A percentile compares a stretch with the other conserved stretches of the same genome.
phyloP scores from a whole-genome alignment of 805 yeast species.

The Wickerhamomyces hampshirensis region DNA sequence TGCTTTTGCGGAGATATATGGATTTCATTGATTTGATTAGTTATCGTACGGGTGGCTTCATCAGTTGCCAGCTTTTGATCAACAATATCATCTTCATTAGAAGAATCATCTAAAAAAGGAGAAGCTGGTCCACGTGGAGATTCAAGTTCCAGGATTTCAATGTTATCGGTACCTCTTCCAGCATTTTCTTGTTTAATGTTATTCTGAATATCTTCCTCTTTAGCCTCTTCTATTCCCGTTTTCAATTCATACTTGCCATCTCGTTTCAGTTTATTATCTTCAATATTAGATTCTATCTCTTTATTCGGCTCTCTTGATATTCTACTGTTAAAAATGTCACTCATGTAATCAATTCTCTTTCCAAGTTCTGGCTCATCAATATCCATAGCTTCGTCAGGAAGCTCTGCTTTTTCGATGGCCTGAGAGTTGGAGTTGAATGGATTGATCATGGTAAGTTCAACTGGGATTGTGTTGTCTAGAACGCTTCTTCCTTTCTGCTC shows the following conservation, averaged over 20 bases:
- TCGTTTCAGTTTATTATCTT: no score
- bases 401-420: conserved; percentile 7
- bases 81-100: conserved; percentile 9
- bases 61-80: conserved; percentile 10
- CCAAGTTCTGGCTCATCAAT: conserved; percentile 9
- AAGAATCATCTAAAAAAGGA: conserved; percentile 21
- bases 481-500: conserved; percentile 6
- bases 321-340: conserved; percentile 16
- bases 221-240: no score
- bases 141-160: conserved; percentile 4
- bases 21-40: conserved; percentile 17
- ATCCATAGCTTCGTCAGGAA: neutral
- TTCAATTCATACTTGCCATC: no score
- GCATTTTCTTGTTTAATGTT: no score
- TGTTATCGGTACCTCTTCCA: no score
- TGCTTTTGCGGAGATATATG: conserved; percentile 24
- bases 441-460: conserved; percentile 28
- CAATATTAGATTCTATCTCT: neutral
- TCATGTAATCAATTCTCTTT: conserved; percentile 15
- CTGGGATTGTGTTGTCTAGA: conserved; percentile 15
- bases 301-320: conserved; percentile 5
- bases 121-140: conserved; percentile 10
- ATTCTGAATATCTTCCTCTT: no score
- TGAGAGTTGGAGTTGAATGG: conserved; percentile 11
- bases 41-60: conserved; percentile 18